Percentiles rank a stretch among this genome's conserved stretches.
Evolutionary conservation across 176 grass and related monocot genomes (phyloP).

Genomic region (Carex cristatella): DNA sequence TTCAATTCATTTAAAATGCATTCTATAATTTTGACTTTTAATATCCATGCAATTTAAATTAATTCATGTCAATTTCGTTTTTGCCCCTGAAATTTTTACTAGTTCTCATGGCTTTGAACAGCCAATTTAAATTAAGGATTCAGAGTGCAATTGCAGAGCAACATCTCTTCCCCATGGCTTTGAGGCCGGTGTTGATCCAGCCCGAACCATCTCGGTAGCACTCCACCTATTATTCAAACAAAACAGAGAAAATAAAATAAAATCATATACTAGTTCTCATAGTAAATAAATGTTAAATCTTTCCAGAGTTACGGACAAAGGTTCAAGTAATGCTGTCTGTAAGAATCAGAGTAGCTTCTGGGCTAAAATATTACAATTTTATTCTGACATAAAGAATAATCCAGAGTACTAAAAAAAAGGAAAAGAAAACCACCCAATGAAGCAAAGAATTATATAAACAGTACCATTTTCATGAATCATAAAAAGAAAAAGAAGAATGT

Average conservation of each 20-base stretch:
- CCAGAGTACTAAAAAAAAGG: background rate
- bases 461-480: background rate
- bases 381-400: background rate
- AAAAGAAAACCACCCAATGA: background rate
- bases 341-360: background rate
- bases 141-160: slow-evolving; percentile 49
- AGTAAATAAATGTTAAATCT: background rate
- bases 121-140: background rate
- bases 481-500: background rate
- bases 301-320: background rate
- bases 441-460: background rate
- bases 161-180: slow-evolving; percentile 51
- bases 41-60: background rate
- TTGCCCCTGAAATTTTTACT: background rate
- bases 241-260: background rate
- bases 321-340: background rate
- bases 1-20: background rate
- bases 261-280: background rate
- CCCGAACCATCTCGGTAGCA: slow-evolving; percentile 52
- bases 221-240: slow-evolving; percentile 47
- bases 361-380: background rate
- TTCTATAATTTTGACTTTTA: background rate
- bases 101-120: background rate
- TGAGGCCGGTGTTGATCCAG: slow-evolving; percentile 45
- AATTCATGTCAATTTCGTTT: background rate